Base-by-base conservation (phyloP, 768 basidiomycete genomes). In the Boletus eberwhitei region DNA sequence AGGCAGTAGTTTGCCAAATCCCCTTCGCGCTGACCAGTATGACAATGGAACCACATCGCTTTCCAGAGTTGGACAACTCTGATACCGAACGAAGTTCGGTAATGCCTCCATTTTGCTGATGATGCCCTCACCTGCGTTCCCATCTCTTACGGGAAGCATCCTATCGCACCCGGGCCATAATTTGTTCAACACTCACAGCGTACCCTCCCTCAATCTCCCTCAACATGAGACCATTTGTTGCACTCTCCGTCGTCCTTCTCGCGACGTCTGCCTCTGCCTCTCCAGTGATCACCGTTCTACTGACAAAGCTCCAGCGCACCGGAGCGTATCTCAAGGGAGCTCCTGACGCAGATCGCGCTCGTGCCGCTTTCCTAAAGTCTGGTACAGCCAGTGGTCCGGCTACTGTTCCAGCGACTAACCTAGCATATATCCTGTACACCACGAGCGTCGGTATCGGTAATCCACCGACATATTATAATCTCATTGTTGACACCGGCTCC, bases 401-500 rank as follows among this genome's bases (percentile, higher is more conserved):
- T 24, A 58, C 58, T 8, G 50, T 64, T 13, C 61, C 61, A 0
- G 57, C 55, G 9, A 62, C 57, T 14, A 65, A 58, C 39, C 22
- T 57, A 17, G 61, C 11, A 31, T 60, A 62, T 8, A 9, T 31
- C 8, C 64, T 52, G 48, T 71, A 68, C 49, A 59, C 60, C 5
- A 51, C 60, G 1, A 58, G 53, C 5, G 63, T 71, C 14, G 68
- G 63, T 13, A 64, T 71, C 8, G 68, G 69, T 21, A 52, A 13
- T 19, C 70, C 69, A 19, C 37, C 59, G 6, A 71, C 67, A 9
- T 58, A 67, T 36, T 67, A 70, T 52, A 60, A 64, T 42, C 61
- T 71, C 8, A 36, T 71, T 7, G 54, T 71, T 14, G 72, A 73
- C 50, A 73, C 72, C 4, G 70, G 72, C 6, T 63, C 62, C 26